phyloP scores from a whole-genome alignment of 495 filamentous ascomycete genomes.

The Tuber microsphaerosporum region DNA sequence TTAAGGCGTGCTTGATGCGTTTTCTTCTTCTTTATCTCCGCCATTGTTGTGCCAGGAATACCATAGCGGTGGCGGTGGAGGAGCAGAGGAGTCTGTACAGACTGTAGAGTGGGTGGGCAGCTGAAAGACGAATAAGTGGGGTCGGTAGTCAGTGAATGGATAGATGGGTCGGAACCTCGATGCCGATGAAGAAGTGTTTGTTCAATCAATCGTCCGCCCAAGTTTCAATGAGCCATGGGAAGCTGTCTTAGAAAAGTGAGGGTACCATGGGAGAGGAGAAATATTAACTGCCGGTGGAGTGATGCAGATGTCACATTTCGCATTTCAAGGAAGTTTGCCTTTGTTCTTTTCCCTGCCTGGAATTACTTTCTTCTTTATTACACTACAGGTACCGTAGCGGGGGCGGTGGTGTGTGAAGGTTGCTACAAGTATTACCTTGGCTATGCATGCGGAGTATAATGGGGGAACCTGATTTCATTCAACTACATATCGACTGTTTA shows the following conservation, averaged over 20 bases:
- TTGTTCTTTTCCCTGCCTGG: background rate
- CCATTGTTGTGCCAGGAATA: background rate
- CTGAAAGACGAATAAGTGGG: background rate
- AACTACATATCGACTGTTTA: too few species aligned
- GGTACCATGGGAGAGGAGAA: background rate
- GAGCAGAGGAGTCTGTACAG: background rate
- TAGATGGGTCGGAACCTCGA: background rate
- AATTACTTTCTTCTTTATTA: background rate
- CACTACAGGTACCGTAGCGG: background rate
- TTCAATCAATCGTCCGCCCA: background rate
- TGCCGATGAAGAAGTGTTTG: background rate
- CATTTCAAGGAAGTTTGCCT: background rate
- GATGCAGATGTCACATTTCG: background rate
- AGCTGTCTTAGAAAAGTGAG: background rate
- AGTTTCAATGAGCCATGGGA: background rate
- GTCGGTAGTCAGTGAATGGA: background rate
- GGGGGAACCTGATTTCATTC: too few species aligned
- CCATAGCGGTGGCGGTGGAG: background rate
- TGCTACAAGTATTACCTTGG: background rate
- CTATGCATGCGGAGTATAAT: background rate
- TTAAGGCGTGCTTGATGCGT: background rate
- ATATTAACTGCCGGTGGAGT: background rate
- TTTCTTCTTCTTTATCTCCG: background rate
- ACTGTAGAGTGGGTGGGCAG: background rate
- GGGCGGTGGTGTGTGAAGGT: background rate